phyloP scores from a whole-genome alignment of 140 eudicot species.

The Artemisia princeps region DNA sequence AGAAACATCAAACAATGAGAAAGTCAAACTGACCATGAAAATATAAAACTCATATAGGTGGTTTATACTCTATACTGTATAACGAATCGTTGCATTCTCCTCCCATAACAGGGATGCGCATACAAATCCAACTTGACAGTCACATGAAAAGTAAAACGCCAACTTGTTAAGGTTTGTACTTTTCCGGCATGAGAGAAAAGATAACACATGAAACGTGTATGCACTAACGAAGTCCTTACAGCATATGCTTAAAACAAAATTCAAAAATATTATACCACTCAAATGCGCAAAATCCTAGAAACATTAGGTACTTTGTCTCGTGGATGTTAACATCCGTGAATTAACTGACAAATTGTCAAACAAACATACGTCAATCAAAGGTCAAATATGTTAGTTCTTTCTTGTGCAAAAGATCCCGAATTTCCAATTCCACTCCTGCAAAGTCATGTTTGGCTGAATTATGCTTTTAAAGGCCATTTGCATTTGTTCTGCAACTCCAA shows the following conservation, averaged over 20 bases:
- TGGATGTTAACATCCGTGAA: neutral
- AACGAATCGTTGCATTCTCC: too few relatives aligned
- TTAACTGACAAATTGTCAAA: neutral
- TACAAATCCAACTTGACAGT: too few relatives aligned
- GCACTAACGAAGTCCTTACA: too few relatives aligned
- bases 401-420: slow-evolving; percentile 40
- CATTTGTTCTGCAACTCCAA: slow-evolving; percentile 48
- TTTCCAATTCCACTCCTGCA: slow-evolving; percentile 46
- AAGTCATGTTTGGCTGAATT: slow-evolving; percentile 30
- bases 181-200: too few relatives aligned
- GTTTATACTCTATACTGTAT: too few relatives aligned
- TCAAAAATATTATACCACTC: slow-evolving; percentile 14
- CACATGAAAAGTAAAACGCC: too few relatives aligned
- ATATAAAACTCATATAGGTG: too few relatives aligned
- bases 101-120: too few relatives aligned
- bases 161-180: too few relatives aligned
- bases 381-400: slow-evolving; percentile 32
- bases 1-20: too few relatives aligned
- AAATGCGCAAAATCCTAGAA: slow-evolving; percentile 8
- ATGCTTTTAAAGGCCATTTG: slow-evolving; percentile 45
- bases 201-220: too few relatives aligned
- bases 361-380: slow-evolving; percentile 3
- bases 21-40: too few relatives aligned
- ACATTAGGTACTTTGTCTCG: slow-evolving; percentile 11
- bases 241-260: neutral